phyloP scores from a whole-genome alignment of 1,284 basidiomycete genomes.

The Porodaedalea pini region DNA sequence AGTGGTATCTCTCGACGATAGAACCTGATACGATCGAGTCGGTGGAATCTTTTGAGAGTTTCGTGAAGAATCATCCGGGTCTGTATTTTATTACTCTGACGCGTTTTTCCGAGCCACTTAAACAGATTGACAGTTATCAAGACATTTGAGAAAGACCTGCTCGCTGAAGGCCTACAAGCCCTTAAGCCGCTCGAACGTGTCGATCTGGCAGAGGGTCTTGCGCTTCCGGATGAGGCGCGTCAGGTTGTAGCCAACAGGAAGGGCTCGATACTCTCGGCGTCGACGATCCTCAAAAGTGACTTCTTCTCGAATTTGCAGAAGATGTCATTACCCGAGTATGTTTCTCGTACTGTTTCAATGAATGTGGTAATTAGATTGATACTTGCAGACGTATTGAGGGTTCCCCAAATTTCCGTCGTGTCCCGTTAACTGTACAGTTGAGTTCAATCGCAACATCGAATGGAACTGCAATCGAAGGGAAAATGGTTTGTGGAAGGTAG shows the following conservation, averaged over 20 bases:
- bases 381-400: slow-evolving; percentile 80
- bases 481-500: slow-evolving; percentile 83
- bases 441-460: slow-evolving; percentile 35
- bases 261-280: slow-evolving; percentile 86
- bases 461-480: slow-evolving; percentile 44
- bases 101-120: background rate
- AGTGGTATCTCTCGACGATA: slow-evolving; percentile 87
- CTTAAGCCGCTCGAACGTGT: slow-evolving; percentile 84
- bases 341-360: slow-evolving; percentile 16
- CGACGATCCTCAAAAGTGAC: slow-evolving; percentile 95
- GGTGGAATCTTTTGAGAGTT: slow-evolving; percentile 76
- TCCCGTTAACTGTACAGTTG: slow-evolving; percentile 58
- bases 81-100: slow-evolving; percentile 21
- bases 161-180: slow-evolving; percentile 74
- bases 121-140: slow-evolving; percentile 66
- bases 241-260: slow-evolving; percentile 81
- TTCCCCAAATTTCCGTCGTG: slow-evolving; percentile 85
- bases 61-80: slow-evolving; percentile 81
- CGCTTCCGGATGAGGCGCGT: slow-evolving; percentile 85
- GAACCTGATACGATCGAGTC: slow-evolving; percentile 78
- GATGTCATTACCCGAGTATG: slow-evolving; percentile 88
- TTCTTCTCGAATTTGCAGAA: slow-evolving; percentile 96
- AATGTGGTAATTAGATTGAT: slow-evolving; percentile 13
- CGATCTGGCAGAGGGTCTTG: slow-evolving; percentile 70
- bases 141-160: slow-evolving; percentile 91